Evolutionary conservation across 495 filamentous ascomycete species (phyloP), one percentile per base, ranked within the genome.

Genomic region (Xylaria grammica): DNA sequence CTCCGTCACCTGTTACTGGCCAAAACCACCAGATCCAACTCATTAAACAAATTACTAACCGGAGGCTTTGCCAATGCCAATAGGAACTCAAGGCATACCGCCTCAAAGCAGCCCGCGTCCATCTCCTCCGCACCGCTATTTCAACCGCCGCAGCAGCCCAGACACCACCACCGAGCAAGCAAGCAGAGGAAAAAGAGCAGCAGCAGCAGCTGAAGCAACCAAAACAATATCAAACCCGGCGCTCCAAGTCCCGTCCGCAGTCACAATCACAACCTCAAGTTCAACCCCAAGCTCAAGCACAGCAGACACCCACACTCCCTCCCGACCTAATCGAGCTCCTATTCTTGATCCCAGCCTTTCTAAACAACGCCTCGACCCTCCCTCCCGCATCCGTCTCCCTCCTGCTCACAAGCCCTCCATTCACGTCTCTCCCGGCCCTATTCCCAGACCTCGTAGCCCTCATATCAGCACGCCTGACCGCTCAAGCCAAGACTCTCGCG

Each of bases 261-360:
- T 62, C 29, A 59, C 49, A 60, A 15, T 68, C 45, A 57, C 71
- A 45, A 52, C 61, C 44, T 40, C 67, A 34, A n/a, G 54, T 10
- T 34, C 44, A 67, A 20, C 11, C 61, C 29, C 56, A 72, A 71
- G 24, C 67, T 27, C 38, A 63, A 57, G 13, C 59, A 55, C 36
- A 66, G 24, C 30, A 62, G 52, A 22, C 63, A 60, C n/a, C 63
- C 44, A 48, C 69, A 0, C 52, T 67, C 1, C 63, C 66, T 34
- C 74, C 68, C 3, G 71, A 77, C 1, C 75, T 82, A 34, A 69
- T 79, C 67, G 71, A 83, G 59, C 78, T 83, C 38, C 72, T 83
- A 46, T 53, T 78, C 27, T 72, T 83, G 8, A 68, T 83, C 17
- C 75, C 78, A 4, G 71, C 81, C 7, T 71, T 77, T 10, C 68